Evolutionary conservation across 345 rosid species (phyloP).

Genomic region (Moringa oleifera): DNA sequence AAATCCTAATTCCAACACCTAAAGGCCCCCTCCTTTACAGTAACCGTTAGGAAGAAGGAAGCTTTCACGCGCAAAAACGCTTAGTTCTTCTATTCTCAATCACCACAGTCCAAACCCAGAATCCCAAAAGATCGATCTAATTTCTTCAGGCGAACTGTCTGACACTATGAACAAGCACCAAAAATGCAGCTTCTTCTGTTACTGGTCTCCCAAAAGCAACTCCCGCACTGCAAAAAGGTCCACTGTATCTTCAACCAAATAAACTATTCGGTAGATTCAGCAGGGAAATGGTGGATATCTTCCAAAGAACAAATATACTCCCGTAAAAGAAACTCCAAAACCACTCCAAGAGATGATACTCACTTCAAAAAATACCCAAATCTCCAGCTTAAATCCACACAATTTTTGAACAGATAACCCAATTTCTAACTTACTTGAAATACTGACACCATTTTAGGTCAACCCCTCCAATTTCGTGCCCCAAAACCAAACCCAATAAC

Average conservation of each 20-base stretch:
- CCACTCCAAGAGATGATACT: slow-evolving; percentile 21
- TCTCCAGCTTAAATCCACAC: slow-evolving; percentile 14
- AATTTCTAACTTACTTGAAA: not conserved
- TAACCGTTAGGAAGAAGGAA: too few species aligned
- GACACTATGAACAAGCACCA: not conserved
- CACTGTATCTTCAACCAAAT: slow-evolving; percentile 18
- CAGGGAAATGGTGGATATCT: not conserved
- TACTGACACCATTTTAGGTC: slow-evolving; percentile 28
- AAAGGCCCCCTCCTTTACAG: too few species aligned
- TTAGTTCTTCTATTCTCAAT: too few species aligned
- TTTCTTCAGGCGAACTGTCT: slow-evolving; percentile 2
- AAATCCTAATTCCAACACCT: too few species aligned
- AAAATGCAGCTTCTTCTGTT: slow-evolving; percentile 26
- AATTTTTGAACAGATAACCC: slow-evolving; percentile 19
- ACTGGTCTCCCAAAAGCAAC: not conserved
- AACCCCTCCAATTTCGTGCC: slow-evolving; percentile 22
- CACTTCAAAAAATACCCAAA: slow-evolving; percentile 17
- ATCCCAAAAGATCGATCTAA: slow-evolving; percentile 3
- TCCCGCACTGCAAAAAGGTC: slow-evolving; percentile 24
- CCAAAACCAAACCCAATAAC: not conserved
- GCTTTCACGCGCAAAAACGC: too few species aligned
- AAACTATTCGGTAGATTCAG: slow-evolving; percentile 12
- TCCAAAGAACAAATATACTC: slow-evolving; percentile 8
- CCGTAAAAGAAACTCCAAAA: slow-evolving; percentile 14
- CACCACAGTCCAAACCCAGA: not conserved